These are phyloP conservation scores for Polytolypa hystricis DNA, from an alignment of 2,329 filamentous ascomycete genomes.

Conservation along the genomic window DNA sequence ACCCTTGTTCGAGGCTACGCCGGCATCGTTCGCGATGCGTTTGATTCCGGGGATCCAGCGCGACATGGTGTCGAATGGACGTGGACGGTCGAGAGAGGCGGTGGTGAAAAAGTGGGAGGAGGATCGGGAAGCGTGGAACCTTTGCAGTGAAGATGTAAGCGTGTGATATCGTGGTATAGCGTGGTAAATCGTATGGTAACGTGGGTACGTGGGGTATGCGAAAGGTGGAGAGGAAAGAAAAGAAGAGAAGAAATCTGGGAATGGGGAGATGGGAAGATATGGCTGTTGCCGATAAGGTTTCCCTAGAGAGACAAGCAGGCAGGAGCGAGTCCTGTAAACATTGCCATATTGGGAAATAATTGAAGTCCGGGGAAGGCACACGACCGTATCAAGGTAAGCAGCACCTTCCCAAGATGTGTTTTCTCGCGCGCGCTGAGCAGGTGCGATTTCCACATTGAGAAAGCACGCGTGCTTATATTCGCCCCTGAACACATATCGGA, in stretches of 20 bases:
- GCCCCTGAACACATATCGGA: conserved; percentile 2
- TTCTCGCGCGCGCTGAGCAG: conserved; percentile 4
- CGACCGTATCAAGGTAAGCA: neutral
- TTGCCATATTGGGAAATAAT: conserved; percentile 10
- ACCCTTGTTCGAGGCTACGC: too few relatives aligned
- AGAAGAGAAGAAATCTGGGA: conserved; percentile 8
- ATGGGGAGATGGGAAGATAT: conserved; percentile 4
- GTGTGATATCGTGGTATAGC: neutral
- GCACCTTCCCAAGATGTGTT: conserved; percentile 1
- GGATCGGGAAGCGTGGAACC: neutral
- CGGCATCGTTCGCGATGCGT: too few relatives aligned
- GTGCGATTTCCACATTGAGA: conserved; percentile 1
- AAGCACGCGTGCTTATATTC: too few relatives aligned
- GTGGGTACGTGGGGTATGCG: too few relatives aligned
- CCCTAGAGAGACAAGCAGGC: neutral
- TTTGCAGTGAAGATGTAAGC: neutral
- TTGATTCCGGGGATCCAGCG: too few relatives aligned
- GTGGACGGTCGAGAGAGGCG: neutral
- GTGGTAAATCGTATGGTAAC: conserved; percentile 2
- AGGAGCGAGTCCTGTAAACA: neutral
- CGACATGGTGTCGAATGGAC: neutral
- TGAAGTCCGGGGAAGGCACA: neutral
- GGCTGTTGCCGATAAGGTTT: conserved; percentile 3
- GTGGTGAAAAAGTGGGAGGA: neutral
- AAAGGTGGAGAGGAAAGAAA: conserved; percentile 8